These are phyloP conservation scores for Malassezia cuniculi DNA, from an alignment of 1,284 basidiomycete genomes.

Conservation along the genomic window DNA sequence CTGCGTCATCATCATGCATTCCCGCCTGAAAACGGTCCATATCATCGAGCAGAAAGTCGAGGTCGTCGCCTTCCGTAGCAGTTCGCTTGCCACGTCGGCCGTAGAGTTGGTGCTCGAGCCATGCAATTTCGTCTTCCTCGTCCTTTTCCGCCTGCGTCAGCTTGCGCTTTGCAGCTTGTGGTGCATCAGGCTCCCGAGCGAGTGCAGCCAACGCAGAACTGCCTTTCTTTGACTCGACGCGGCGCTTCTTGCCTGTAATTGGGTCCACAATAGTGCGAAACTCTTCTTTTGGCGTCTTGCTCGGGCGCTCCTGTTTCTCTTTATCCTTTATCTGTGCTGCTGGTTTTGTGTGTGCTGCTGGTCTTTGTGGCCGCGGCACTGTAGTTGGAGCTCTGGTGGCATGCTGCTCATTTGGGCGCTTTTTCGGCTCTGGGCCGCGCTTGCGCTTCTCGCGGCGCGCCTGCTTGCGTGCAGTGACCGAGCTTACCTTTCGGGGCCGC, in stretches of 20 bases:
- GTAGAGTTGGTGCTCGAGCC: slow-evolving; percentile 35
- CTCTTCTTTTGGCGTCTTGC: too few relatives aligned
- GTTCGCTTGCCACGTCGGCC: slow-evolving; percentile 14
- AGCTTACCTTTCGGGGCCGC: neutral
- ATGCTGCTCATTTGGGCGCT: too few relatives aligned
- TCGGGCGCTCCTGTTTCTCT: too few relatives aligned
- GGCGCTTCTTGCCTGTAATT: slow-evolving; percentile 1
- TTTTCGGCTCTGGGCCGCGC: too few relatives aligned
- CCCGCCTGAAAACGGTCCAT: slow-evolving; percentile 27
- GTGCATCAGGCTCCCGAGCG: neutral
- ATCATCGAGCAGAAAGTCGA: slow-evolving; percentile 30
- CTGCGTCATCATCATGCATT: slow-evolving; percentile 17
- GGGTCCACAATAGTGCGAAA: slow-evolving; percentile 4
- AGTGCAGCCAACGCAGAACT: neutral
- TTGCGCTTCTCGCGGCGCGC: slow-evolving; percentile 10
- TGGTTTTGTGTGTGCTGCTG: neutral
- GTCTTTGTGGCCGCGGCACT: neutral
- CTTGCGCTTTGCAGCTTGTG: slow-evolving; percentile 6
- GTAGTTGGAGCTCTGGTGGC: slow-evolving; percentile 1
- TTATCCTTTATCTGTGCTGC: neutral
- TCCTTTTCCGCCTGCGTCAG: slow-evolving; percentile 31
- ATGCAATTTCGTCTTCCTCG: slow-evolving; percentile 42
- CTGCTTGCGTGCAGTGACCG: slow-evolving; percentile 6
- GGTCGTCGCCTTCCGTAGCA: slow-evolving; percentile 22
- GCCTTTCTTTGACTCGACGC: neutral